Evolutionary conservation across 257 asterid species (phyloP), one percentile per base, ranked within the genome.

Genomic region (Salvia rosmarinus): DNA sequence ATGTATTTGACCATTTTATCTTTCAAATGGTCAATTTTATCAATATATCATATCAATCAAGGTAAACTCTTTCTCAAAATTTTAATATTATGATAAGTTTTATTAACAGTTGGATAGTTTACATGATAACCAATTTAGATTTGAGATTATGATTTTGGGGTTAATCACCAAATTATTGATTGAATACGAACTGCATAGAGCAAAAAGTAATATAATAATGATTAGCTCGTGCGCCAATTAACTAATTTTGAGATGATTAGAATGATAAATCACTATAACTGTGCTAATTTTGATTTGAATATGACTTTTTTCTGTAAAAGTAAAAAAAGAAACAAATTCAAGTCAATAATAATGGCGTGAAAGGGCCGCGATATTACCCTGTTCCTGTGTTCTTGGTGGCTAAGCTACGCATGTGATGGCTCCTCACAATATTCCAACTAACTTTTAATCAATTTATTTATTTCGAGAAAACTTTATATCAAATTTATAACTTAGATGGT

Each of bases 371-470:
- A 11, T 52, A 51, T 54, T 43, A 19, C 60, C 4, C 20, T 54
- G 28, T 12, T 12, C 35, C 19, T 25, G 17, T 21, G 67, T 46
- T 64, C 79, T 70, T 79, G 77, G 74, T 74, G 79, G 79, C 83
- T 78, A 78, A 74, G 79, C 83, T 69, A 70, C 74, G 83, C 74
- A 64, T 70, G 8, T 58, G 70, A 75, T 77, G 81, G 78, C 59
- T 78, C 72, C 75, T 67, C 56, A 64, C 17, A 19, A 32, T 17
- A 64, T 64, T 62, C 70, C 77, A 37, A 30, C 75, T 30, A 70
- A 25, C 44, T 55, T 69, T 28, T 5, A 11, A 34, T 19, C 19
- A 65, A 16, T 9, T 30, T 30, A 32, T 32, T 32, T 32, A 1
- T 28, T 28, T 28, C n/a, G n/a, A 6, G 9, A 9, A 39, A 39